A percentile compares a stretch with the other conserved stretches of the same genome.
Conservation (phyloP, 1,139 yeast species). For the Candida freyschussii region DNA sequence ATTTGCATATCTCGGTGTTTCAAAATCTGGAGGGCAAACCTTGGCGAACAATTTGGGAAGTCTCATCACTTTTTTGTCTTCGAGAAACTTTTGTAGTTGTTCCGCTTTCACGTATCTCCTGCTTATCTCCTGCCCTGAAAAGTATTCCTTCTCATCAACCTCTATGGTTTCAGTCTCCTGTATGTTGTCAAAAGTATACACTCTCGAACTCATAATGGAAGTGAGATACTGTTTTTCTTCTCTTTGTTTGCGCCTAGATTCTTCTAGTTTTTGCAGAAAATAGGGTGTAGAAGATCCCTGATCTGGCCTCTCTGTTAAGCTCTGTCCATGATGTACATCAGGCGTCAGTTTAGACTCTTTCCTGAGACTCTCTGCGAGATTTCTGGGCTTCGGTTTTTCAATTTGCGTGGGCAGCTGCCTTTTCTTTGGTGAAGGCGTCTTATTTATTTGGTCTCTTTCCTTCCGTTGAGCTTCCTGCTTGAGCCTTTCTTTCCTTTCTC, state of each 20-base stretch:
- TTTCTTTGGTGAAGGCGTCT: conserved; percentile 19
- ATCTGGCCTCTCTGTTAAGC: too few relatives aligned
- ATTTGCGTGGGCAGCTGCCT: not conserved
- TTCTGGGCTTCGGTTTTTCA: conserved; percentile 4
- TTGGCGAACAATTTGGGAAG: conserved; percentile 58
- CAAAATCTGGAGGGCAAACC: conserved; percentile 61
- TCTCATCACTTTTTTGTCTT: conserved; percentile 48
- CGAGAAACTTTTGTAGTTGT: conserved; percentile 33
- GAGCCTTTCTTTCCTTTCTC: conserved; percentile 2
- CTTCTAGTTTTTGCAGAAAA: conserved; percentile 29
- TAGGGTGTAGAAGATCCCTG: conserved; percentile 29
- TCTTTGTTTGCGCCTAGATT: conserved; percentile 23
- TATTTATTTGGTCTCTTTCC: conserved; percentile 3
- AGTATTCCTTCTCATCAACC: conserved; percentile 32
- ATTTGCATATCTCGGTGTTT: conserved; percentile 66
- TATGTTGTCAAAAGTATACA: conserved; percentile 31
- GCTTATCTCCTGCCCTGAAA: conserved; percentile 33
- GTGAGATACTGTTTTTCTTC: conserved; percentile 18
- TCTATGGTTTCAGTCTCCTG: conserved; percentile 22
- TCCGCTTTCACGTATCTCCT: conserved; percentile 43
- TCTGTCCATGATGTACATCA: too few relatives aligned
- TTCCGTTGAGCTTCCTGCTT: not conserved
- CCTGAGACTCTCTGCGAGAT: not conserved
- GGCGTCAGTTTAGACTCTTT: not conserved
- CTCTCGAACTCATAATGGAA: conserved; percentile 29